Evolutionary conservation across 768 basidiomycete genomes (phyloP).

Genomic region (Austroboletus eburneus): DNA sequence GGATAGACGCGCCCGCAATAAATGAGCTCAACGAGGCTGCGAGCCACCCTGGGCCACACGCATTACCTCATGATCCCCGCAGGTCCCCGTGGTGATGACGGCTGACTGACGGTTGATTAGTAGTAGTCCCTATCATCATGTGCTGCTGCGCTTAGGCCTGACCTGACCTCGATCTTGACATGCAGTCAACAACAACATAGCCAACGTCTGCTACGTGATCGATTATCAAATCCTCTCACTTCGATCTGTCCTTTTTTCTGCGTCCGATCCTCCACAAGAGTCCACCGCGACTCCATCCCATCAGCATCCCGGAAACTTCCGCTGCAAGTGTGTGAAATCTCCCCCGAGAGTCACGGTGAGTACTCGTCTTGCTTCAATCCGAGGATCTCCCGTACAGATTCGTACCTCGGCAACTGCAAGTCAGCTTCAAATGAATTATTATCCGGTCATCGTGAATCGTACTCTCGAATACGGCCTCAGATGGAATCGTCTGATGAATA

Average conservation of each 20-base stretch:
- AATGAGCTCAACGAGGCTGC: neutral
- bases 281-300: neutral
- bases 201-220: neutral
- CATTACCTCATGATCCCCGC: neutral
- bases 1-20: neutral
- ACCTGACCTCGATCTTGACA: slow-evolving; percentile 14
- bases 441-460: slow-evolving; percentile 17
- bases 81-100: neutral
- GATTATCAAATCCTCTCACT: neutral
- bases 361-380: slow-evolving; percentile 12
- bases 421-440: slow-evolving; percentile 5
- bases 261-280: slow-evolving; percentile 15
- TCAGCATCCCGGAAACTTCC: neutral
- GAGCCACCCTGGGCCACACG: neutral
- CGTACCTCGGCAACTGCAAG: slow-evolving; percentile 2
- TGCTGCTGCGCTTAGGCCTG: neutral
- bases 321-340: too few species aligned
- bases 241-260: slow-evolving; percentile 8
- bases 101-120: too few species aligned
- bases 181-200: neutral
- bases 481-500: neutral
- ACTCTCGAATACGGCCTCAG: neutral
- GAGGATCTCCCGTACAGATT: slow-evolving; percentile 9
- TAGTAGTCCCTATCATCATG: neutral
- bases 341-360: slow-evolving; percentile 2